These are phyloP conservation scores for Diplocarpon rosae DNA, from an alignment of 2,329 filamentous ascomycete genomes.

Conservation along the genomic window DNA sequence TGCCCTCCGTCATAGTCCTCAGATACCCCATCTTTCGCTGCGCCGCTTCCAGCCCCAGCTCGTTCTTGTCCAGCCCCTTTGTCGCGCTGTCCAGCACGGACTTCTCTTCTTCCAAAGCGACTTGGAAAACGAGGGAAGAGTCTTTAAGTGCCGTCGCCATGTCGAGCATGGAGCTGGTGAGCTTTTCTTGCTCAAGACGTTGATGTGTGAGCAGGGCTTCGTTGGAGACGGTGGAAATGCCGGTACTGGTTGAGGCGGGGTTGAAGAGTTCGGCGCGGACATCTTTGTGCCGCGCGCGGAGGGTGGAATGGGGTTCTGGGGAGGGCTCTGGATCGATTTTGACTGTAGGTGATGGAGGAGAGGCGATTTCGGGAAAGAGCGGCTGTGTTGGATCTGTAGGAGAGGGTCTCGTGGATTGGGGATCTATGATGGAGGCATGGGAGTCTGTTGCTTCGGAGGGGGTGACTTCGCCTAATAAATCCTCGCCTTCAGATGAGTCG, in stretches of 20 bases:
- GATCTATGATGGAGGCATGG: conserved; percentile 9
- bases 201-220: conserved; percentile 69
- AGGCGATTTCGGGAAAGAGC: not conserved
- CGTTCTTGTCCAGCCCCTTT: conserved; percentile 66
- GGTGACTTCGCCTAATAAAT: conserved; percentile 44
- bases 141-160: conserved; percentile 71
- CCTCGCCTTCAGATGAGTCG: conserved; percentile 40
- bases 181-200: conserved; percentile 68
- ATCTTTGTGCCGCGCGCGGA: conserved; percentile 19
- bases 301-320: conserved; percentile 11
- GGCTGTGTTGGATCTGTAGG: conserved; percentile 7
- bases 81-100: conserved; percentile 60
- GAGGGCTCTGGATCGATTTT: conserved; percentile 4
- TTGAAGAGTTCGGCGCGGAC: conserved; percentile 15
- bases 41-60: conserved; percentile 64
- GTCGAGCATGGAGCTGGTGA: conserved; percentile 70
- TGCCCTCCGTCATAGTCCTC: conserved; percentile 72
- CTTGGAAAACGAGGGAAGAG: conserved; percentile 60
- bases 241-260: conserved; percentile 19
- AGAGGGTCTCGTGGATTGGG: conserved; percentile 9
- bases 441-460: conserved; percentile 31
- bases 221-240: conserved; percentile 39
- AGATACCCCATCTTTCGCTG: conserved; percentile 67
- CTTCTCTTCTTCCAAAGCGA: conserved; percentile 60
- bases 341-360: conserved; percentile 1